Conservation (phyloP, 1,284 basidiomycete species). For the Ceratobasidium sp. region DNA sequence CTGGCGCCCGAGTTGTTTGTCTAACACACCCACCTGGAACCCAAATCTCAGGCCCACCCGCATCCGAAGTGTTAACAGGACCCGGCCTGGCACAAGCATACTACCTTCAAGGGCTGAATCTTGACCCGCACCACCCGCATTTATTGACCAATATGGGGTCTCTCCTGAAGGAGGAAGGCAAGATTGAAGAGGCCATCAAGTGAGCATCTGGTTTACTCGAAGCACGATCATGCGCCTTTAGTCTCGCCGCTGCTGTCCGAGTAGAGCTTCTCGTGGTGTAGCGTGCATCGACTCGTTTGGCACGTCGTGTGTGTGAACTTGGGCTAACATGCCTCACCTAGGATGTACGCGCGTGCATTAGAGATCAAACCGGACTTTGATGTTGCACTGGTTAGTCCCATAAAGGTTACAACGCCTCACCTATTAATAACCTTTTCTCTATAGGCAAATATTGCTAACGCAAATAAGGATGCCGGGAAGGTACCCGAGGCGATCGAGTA, state of each 20-base stretch:
- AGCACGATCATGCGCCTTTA: background rate
- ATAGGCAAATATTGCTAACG: conserved; percentile 41
- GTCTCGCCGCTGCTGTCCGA: conserved; percentile 50
- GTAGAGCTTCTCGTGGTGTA: background rate
- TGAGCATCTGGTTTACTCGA: conserved; percentile 52
- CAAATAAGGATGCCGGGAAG: conserved; percentile 55
- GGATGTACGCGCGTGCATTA: conserved; percentile 66
- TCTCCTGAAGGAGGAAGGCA: conserved; percentile 70
- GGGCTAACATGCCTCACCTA: conserved; percentile 44
- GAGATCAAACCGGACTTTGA: conserved; percentile 70
- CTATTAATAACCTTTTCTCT: background rate
- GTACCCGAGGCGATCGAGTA: conserved; percentile 68
- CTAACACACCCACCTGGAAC: conserved; percentile 10
- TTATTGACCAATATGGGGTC: conserved; percentile 73
- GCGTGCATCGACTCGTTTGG: background rate
- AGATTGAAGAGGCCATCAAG: conserved; percentile 66
- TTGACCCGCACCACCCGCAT: conserved; percentile 71
- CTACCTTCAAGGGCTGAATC: conserved; percentile 67
- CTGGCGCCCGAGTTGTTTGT: conserved; percentile 53
- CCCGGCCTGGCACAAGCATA: conserved; percentile 66
- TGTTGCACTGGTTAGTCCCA: conserved; percentile 68
- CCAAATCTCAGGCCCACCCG: conserved; percentile 53
- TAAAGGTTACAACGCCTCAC: background rate
- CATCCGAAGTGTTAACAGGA: conserved; percentile 52
- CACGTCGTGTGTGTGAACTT: background rate